phyloP scores from a whole-genome alignment of 1,284 basidiomycete species.

The Papiliotrema laurentii region DNA sequence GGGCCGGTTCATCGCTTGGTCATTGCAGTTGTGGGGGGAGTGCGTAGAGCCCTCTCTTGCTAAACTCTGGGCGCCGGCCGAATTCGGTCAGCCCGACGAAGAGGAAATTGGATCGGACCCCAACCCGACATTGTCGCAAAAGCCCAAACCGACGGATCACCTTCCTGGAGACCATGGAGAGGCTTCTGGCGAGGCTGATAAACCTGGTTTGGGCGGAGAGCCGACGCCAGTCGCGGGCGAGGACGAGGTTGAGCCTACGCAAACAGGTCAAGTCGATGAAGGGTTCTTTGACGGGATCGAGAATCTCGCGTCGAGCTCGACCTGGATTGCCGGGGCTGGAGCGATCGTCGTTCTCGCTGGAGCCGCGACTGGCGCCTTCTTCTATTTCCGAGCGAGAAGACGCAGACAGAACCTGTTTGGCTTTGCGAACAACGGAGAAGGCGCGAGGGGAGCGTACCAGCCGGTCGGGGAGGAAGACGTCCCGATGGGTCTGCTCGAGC shows the following conservation, averaged over 20 bases:
- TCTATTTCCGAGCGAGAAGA: slow-evolving; percentile 57
- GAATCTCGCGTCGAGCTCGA: slow-evolving; percentile 67
- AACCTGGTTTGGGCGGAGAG: slow-evolving; percentile 27
- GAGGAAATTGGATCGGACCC: slow-evolving; percentile 49
- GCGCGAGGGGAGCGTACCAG: slow-evolving; percentile 59
- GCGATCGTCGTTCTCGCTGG: slow-evolving; percentile 65
- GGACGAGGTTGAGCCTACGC: slow-evolving; percentile 13
- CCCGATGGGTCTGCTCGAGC: slow-evolving; percentile 62
- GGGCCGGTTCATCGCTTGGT: slow-evolving; percentile 87
- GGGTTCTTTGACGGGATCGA: slow-evolving; percentile 81
- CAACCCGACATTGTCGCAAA: slow-evolving; percentile 50
- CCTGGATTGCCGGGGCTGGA: slow-evolving; percentile 78
- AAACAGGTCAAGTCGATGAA: slow-evolving; percentile 55
- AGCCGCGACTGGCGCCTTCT: slow-evolving; percentile 57
- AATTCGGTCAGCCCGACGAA: slow-evolving; percentile 44
- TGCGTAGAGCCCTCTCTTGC: slow-evolving; percentile 67
- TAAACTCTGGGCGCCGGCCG: slow-evolving; percentile 55
- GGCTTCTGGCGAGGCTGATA: slow-evolving; percentile 40
- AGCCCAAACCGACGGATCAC: slow-evolving; percentile 79
- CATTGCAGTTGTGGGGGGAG: slow-evolving; percentile 91
- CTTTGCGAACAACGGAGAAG: slow-evolving; percentile 29
- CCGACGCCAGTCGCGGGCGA: slow-evolving; percentile 5
- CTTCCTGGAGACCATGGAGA: slow-evolving; percentile 80
- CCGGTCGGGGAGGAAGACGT: slow-evolving; percentile 66
- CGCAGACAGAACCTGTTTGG: slow-evolving; percentile 48